Evolutionary conservation across 148 eudicot species (phyloP).

Genomic region (Linanthus parryae): DNA sequence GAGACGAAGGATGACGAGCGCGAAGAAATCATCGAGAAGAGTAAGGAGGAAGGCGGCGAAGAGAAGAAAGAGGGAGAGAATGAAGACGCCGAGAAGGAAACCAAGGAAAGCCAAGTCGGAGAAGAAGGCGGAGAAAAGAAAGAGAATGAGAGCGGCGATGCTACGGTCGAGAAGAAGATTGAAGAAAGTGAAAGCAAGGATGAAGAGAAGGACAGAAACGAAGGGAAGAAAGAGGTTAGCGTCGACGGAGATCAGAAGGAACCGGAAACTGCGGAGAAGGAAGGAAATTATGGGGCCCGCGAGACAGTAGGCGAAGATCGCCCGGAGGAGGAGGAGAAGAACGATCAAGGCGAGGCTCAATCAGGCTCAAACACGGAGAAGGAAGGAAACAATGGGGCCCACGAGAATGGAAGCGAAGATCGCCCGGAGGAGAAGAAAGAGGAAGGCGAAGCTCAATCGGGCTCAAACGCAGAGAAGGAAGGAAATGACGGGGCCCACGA

Average conservation of each 20-base stretch:
- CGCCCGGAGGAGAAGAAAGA: not conserved
- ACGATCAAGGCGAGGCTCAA: too few relatives aligned
- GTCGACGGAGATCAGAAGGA: too few relatives aligned
- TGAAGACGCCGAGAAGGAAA: conserved; percentile 1
- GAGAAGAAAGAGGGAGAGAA: conserved; percentile 2
- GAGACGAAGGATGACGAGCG: conserved; percentile 6
- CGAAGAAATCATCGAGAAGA: too few relatives aligned
- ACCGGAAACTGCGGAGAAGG: too few relatives aligned
- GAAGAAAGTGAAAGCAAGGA: not conserved
- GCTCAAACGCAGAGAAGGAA: conserved; percentile 3
- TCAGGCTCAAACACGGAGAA: too few relatives aligned
- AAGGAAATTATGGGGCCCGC: too few relatives aligned
- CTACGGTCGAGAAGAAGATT: not conserved
- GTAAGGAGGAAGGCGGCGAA: not conserved
- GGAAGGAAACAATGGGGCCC: too few relatives aligned
- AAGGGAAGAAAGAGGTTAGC: not conserved
- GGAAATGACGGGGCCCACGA: not conserved
- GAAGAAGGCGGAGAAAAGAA: not conserved
- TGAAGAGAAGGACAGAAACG: not conserved
- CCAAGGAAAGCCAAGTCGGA: not conserved
- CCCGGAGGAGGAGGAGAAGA: too few relatives aligned
- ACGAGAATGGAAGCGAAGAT: conserved; percentile 1
- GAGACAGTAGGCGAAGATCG: too few relatives aligned
- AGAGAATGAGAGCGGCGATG: not conserved
- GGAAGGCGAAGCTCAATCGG: not conserved